Percentiles rank a stretch among this genome's conserved stretches.
phyloP scores from a whole-genome alignment of 306 rosid species.

The Quillaja saponaria region DNA sequence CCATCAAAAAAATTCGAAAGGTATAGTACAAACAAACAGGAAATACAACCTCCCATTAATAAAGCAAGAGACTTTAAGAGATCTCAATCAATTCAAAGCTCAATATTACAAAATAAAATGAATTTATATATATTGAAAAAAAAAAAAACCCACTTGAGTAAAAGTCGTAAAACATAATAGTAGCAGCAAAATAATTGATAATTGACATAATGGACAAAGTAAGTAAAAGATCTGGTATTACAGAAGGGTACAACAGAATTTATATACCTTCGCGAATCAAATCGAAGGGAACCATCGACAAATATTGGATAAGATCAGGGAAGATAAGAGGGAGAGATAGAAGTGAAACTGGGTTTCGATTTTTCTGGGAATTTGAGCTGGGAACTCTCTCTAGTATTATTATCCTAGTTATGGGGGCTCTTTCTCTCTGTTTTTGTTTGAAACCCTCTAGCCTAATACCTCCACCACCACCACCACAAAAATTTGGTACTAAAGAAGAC shows the following conservation, averaged over 20 bases:
- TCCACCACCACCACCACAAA: conserved; percentile 63
- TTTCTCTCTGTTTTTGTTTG: conserved; percentile 24
- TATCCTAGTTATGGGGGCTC: conserved; percentile 36
- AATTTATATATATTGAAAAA: no score
- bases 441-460: conserved; percentile 51
- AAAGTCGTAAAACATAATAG: conserved; percentile 20
- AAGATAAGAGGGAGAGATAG: conserved; percentile 17
- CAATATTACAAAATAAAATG: neutral
- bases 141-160: conserved; percentile 5
- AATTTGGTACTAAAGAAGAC: conserved; percentile 41
- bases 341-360: conserved; percentile 22
- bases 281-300: conserved; percentile 77
- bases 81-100: conserved; percentile 52
- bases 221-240: conserved; percentile 47
- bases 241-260: neutral
- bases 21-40: conserved; percentile 21
- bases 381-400: conserved; percentile 46
- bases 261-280: conserved; percentile 82
- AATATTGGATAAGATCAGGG: conserved; percentile 36
- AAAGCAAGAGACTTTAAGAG: conserved; percentile 39
- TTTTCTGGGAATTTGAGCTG: conserved; percentile 40
- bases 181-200: conserved; percentile 7
- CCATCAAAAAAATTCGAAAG: conserved; percentile 17
- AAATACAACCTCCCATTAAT: conserved; percentile 21
- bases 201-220: conserved; percentile 1